phyloP scores from a whole-genome alignment of 352 stramenopile species.

The Blastocystis sp. region DNA sequence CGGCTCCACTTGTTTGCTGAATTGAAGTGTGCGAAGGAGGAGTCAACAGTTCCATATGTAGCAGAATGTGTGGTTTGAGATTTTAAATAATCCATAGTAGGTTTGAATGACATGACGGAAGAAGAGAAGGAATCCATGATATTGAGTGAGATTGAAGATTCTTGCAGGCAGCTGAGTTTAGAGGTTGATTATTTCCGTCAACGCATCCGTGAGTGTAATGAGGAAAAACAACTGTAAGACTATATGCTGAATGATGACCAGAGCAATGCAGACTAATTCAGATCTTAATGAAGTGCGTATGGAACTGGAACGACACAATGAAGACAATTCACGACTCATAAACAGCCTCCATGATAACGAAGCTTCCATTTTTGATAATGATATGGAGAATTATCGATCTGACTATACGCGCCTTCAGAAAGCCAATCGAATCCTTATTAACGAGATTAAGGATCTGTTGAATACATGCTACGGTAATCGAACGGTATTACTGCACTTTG shows the following conservation, averaged over 20 bases:
- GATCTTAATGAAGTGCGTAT: slow-evolving; percentile 3
- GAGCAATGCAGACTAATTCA: not conserved
- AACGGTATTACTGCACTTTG: not conserved
- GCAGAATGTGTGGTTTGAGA: not conserved
- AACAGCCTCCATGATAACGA: slow-evolving; percentile 6
- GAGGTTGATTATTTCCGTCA: not conserved
- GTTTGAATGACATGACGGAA: not conserved
- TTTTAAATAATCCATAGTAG: not conserved
- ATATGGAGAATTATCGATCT: not conserved
- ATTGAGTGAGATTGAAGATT: not conserved
- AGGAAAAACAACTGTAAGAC: not conserved
- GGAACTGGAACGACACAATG: slow-evolving; percentile 11
- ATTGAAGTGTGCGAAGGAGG: not conserved
- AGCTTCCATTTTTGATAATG: not conserved
- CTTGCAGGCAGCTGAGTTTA: not conserved
- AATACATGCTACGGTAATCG: slow-evolving; percentile 36
- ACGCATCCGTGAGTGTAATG: not conserved
- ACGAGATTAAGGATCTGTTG: slow-evolving; percentile 32
- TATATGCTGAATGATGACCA: not conserved
- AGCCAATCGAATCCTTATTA: slow-evolving; percentile 37
- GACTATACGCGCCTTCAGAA: slow-evolving; percentile 24
- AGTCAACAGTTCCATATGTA: not conserved
- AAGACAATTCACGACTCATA: slow-evolving; percentile 45
- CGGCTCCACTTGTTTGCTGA: not conserved
- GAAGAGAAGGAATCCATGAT: slow-evolving; percentile 26